These are phyloP conservation scores for Solanum commersonii DNA, from an alignment of 257 asterid genomes.

Conservation along the genomic window DNA sequence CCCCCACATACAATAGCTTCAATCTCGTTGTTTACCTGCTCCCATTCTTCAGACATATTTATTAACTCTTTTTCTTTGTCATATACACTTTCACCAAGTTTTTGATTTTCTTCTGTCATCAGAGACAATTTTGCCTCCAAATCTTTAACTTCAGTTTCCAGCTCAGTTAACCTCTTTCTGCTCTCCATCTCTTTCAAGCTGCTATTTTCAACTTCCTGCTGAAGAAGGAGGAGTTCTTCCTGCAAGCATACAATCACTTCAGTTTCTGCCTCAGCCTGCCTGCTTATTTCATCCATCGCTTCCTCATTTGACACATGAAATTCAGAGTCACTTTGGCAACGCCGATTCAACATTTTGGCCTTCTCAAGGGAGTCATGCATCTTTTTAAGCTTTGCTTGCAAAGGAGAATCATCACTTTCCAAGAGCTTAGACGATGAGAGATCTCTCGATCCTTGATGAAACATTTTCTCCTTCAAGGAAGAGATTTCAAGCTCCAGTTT, in stretches of 20 bases:
- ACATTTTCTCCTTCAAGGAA: slow-evolving; percentile 32
- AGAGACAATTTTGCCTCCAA: slow-evolving; percentile 33
- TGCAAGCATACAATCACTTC: slow-evolving; percentile 96
- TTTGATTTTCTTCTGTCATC: slow-evolving; percentile 40
- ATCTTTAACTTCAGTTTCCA: slow-evolving; percentile 37
- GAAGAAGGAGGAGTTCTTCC: slow-evolving; percentile 82
- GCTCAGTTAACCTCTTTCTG: slow-evolving; percentile 25
- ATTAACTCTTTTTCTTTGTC: slow-evolving; percentile 46
- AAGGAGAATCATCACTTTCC: slow-evolving; percentile 37
- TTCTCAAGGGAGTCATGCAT: slow-evolving; percentile 84
- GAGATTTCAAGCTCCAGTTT: slow-evolving; percentile 55
- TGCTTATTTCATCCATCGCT: slow-evolving; percentile 73
- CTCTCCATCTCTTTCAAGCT: slow-evolving; percentile 56
- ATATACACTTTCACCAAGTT: slow-evolving; percentile 36
- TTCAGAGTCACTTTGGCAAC: slow-evolving; percentile 51
- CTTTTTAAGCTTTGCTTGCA: slow-evolving; percentile 68
- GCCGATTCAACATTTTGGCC: slow-evolving; percentile 62
- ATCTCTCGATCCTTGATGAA: slow-evolving; percentile 29
- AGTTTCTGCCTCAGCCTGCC: slow-evolving; percentile 95
- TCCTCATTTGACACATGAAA: slow-evolving; percentile 52
- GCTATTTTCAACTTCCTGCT: slow-evolving; percentile 62
- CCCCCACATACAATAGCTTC: slow-evolving; percentile 66
- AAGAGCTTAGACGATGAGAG: slow-evolving; percentile 20
- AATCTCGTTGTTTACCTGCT: slow-evolving; percentile 41
- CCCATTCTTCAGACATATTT: slow-evolving; percentile 45